Percentiles rank a stretch among this genome's conserved stretches.
phyloP scores from a whole-genome alignment of 805 yeast species.

The Candida sakaeoensis region DNA sequence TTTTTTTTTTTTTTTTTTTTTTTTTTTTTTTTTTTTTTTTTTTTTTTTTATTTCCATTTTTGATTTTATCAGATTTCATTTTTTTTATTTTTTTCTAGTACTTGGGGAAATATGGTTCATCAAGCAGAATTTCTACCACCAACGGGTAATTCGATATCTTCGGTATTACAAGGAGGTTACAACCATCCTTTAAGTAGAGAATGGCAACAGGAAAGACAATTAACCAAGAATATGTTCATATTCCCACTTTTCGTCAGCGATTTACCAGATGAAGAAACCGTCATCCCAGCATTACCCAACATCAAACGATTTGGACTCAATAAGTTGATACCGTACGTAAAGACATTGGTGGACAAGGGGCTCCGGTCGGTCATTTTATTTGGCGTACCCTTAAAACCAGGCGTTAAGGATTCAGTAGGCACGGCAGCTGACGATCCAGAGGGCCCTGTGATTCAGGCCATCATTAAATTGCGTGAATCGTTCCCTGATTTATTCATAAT shows the following conservation, averaged over 20 bases:
- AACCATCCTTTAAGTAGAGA: slow-evolving; percentile 82
- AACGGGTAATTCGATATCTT: slow-evolving; percentile 59
- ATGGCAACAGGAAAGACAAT: slow-evolving; percentile 88
- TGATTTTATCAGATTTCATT: not conserved
- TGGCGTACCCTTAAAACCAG: slow-evolving; percentile 81
- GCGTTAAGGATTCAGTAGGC: slow-evolving; percentile 76
- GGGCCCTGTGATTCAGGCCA: slow-evolving; percentile 88
- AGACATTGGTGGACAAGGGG: slow-evolving; percentile 71
- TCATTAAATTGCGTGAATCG: slow-evolving; percentile 54
- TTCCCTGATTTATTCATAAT: slow-evolving; percentile 85
- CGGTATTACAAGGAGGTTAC: slow-evolving; percentile 90
- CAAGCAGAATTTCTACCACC: slow-evolving; percentile 65
- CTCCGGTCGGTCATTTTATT: slow-evolving; percentile 81
- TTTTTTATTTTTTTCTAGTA: not conserved
- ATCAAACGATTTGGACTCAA: slow-evolving; percentile 85
- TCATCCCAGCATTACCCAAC: slow-evolving; percentile 77
- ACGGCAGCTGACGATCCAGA: slow-evolving; percentile 93
- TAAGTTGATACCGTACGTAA: slow-evolving; percentile 69
- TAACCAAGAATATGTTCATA: slow-evolving; percentile 84
- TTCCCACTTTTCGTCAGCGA: slow-evolving; percentile 89
- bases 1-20: no score
- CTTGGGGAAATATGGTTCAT: slow-evolving; percentile 46
- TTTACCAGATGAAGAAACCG: slow-evolving; percentile 70
- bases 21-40: no score
- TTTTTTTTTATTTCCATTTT: not conserved